Evolutionary conservation across 345 rosid species (phyloP).

Genomic region (Arabidopsis suecica): DNA sequence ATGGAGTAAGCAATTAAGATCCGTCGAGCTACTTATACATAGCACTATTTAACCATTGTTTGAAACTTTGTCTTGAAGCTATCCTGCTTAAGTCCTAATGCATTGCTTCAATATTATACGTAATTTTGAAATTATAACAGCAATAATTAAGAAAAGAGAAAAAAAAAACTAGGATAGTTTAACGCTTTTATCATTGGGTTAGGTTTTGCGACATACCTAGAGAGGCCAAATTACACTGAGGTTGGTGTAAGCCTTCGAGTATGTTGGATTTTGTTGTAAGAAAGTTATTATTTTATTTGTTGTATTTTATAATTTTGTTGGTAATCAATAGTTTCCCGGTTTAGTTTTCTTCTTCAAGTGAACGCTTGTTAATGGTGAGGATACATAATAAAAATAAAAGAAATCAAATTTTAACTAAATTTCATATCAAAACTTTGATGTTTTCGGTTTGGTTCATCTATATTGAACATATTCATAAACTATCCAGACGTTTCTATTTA

Average conservation of each 20-base stretch:
- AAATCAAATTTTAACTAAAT: background rate
- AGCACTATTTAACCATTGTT: conserved; percentile 11
- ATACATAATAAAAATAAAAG: background rate
- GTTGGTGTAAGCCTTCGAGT: conserved; percentile 9
- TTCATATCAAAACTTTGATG: background rate
- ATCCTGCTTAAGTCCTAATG: conserved; percentile 13
- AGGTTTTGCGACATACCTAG: conserved; percentile 7
- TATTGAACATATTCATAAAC: background rate
- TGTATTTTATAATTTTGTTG: background rate
- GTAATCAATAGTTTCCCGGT: background rate
- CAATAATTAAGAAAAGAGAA: background rate
- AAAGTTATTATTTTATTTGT: background rate
- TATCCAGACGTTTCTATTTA: background rate
- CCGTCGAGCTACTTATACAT: conserved; percentile 10
- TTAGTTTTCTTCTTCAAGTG: background rate
- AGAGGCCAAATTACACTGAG: conserved; percentile 16
- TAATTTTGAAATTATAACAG: background rate
- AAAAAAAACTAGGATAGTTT: conserved; percentile 1
- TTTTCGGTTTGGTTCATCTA: background rate
- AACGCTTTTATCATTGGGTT: conserved; percentile 12
- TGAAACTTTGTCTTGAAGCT: conserved; percentile 32
- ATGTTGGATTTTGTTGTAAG: conserved; percentile 1
- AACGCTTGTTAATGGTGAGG: background rate
- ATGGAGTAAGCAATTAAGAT: conserved; percentile 19
- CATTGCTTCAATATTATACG: conserved; percentile 23